Conservation (phyloP, 2,329 filamentous ascomycete genomes). For the Dothideomycetes sp. region DNA sequence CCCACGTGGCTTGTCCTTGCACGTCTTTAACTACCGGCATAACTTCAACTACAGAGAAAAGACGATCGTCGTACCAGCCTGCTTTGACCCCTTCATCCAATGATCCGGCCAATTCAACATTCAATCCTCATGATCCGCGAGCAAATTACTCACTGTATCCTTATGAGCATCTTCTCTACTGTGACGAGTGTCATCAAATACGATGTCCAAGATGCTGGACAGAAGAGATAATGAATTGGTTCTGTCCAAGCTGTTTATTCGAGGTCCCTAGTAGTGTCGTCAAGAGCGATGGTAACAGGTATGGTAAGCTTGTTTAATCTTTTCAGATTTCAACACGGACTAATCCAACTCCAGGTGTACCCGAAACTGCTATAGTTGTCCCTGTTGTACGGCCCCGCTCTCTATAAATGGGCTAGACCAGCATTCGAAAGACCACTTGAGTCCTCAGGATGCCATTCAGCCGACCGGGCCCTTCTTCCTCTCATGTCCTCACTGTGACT, state of each 20-base stretch:
- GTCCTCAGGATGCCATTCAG: conserved; percentile 12
- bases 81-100: conserved; percentile 27
- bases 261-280: conserved; percentile 90
- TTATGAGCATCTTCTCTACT: conserved; percentile 87
- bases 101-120: conserved; percentile 66
- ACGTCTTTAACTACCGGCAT: conserved; percentile 17
- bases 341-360: conserved; percentile 42
- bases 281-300: conserved; percentile 89
- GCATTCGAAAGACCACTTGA: conserved; percentile 27
- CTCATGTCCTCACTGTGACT: conserved; percentile 82
- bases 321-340: neutral
- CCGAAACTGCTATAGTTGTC: conserved; percentile 91
- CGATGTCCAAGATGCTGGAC: conserved; percentile 84
- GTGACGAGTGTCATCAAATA: conserved; percentile 94
- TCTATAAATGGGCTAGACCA: conserved; percentile 61
- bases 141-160: conserved; percentile 90
- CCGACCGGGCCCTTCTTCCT: conserved; percentile 37
- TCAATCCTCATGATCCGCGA: conserved; percentile 74
- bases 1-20: conserved; percentile 55
- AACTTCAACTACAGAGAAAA: conserved; percentile 22
- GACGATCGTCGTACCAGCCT: conserved; percentile 11
- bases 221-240: conserved; percentile 92
- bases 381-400: conserved; percentile 73
- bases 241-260: conserved; percentile 89
- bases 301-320: conserved; percentile 19